phyloP scores from a whole-genome alignment of 176 grass and related monocot genomes.

The Triticum timopheevii region DNA sequence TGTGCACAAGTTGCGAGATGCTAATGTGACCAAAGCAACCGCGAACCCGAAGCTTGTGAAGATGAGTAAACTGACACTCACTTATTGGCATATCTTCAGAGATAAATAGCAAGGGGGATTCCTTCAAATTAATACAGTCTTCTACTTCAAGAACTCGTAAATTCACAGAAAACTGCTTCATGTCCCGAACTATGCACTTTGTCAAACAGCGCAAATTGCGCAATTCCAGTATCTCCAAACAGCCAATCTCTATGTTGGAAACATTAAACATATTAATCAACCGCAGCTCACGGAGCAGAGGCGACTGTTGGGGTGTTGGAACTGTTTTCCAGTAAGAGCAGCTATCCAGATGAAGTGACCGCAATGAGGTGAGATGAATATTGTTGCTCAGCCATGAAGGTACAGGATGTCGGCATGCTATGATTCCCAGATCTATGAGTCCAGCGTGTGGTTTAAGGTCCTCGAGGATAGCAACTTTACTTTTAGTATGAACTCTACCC shows the following conservation, averaged over 20 bases:
- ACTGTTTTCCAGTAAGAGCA: background rate
- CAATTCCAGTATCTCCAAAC: slow-evolving; percentile 19
- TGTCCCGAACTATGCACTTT: background rate
- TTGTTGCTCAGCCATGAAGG: slow-evolving; percentile 12
- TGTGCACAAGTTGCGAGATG: slow-evolving; percentile 1
- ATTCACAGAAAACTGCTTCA: background rate
- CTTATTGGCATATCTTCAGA: background rate
- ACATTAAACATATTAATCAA: background rate
- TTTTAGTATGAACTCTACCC: background rate
- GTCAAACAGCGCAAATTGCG: background rate
- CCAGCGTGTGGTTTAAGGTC: slow-evolving; percentile 1
- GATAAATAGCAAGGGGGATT: background rate
- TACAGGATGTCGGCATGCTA: background rate
- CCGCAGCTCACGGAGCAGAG: background rate
- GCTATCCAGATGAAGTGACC: background rate
- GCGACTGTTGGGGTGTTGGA: background rate
- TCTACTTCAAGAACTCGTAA: background rate
- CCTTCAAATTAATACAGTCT: background rate
- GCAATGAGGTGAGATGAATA: background rate
- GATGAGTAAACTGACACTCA: background rate
- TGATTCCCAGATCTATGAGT: background rate
- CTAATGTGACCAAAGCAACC: background rate
- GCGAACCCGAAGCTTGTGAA: background rate
- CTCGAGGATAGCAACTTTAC: background rate
- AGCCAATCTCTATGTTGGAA: background rate